phyloP scores from a whole-genome alignment of 768 basidiomycete genomes.

The Tylopilus cervinicoccineus region DNA sequence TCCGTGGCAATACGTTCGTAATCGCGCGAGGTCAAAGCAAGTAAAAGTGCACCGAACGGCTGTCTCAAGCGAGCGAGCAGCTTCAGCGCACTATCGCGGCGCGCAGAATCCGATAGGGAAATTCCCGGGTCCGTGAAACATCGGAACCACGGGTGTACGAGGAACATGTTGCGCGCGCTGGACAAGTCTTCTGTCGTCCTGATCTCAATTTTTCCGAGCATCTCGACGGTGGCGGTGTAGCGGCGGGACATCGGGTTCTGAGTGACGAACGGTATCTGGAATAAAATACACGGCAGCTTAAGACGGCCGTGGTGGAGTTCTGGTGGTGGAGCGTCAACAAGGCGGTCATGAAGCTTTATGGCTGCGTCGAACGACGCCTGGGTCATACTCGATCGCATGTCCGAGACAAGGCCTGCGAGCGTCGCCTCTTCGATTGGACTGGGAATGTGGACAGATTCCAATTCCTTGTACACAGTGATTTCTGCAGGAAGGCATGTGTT shows the following conservation, averaged over 20 bases:
- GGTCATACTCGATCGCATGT: not conserved
- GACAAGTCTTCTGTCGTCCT: conserved; percentile 2
- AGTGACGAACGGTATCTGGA: not conserved
- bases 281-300: conserved; percentile 9
- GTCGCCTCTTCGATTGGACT: not conserved
- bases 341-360: conserved; percentile 3
- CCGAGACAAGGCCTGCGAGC: not conserved
- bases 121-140: not conserved
- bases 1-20: conserved; percentile 14
- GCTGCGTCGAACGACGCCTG: not conserved
- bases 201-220: conserved; percentile 9
- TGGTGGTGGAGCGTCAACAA: conserved; percentile 4
- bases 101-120: not conserved
- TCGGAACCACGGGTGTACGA: conserved; percentile 17
- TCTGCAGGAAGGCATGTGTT: conserved; percentile 21
- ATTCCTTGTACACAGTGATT: conserved; percentile 10
- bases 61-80: conserved; percentile 7
- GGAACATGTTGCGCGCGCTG: conserved; percentile 2
- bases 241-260: not conserved
- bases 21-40: not conserved
- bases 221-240: not conserved
- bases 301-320: conserved; percentile 11
- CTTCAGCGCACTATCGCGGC: not conserved
- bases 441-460: conserved; percentile 3
- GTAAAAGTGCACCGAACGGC: conserved; percentile 16